Conservation (phyloP, 495 filamentous ascomycete species). For the Xanthoparmelia taractica region DNA sequence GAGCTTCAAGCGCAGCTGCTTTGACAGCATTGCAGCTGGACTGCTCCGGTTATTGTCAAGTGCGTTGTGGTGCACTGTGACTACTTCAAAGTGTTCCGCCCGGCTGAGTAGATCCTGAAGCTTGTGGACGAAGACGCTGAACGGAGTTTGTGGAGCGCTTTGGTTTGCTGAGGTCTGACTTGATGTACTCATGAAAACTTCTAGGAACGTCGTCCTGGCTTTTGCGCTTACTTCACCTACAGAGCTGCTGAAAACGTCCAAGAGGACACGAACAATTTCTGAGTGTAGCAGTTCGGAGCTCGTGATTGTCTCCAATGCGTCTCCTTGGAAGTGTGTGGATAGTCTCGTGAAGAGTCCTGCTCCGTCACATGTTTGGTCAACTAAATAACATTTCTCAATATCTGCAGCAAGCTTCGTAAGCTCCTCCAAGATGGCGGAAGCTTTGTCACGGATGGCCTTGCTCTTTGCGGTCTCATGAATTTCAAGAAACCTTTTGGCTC, state of each 20-base stretch:
- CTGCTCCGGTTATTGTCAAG: constrained; percentile 89
- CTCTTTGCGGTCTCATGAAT: constrained; percentile 68
- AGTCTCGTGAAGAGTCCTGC: constrained; percentile 63
- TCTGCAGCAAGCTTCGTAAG: constrained; percentile 63
- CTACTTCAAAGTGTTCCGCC: constrained; percentile 95
- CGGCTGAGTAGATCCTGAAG: constrained; percentile 91
- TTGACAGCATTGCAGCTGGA: constrained; percentile 90
- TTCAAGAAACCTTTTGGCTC: constrained; percentile 76
- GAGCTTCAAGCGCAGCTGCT: constrained; percentile 85
- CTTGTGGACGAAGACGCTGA: constrained; percentile 88
- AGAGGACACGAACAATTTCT: constrained; percentile 72
- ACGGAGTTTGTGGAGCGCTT: constrained; percentile 65
- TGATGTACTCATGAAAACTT: constrained; percentile 84
- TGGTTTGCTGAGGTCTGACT: constrained; percentile 52
- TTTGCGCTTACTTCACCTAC: constrained; percentile 36
- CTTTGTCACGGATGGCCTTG: constrained; percentile 66
- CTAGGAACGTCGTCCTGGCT: constrained; percentile 75
- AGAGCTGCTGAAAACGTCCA: constrained; percentile 69
- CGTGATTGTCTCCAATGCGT: constrained; percentile 87
- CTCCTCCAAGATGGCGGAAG: constrained; percentile 62
- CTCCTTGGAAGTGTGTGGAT: constrained; percentile 80
- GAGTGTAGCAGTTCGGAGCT: constrained; percentile 91
- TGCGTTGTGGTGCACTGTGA: constrained; percentile 88
- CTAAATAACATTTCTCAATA: constrained; percentile 60
- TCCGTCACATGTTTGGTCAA: constrained; percentile 46